Percentiles rank a stretch among this genome's conserved stretches.
Conservation (phyloP, 306 rosid genomes). For the Erythrophleum fordii region DNA sequence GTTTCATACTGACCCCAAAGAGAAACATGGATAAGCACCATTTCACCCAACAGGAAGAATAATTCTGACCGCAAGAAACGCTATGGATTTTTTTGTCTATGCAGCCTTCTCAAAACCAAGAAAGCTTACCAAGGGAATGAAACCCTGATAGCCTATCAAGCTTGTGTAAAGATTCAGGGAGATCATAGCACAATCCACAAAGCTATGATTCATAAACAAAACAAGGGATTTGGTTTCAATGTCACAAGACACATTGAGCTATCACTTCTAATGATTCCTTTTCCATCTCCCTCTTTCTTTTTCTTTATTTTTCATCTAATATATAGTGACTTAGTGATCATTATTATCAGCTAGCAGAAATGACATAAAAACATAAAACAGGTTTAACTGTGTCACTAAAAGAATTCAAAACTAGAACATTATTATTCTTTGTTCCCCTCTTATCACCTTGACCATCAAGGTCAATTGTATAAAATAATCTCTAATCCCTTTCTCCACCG, state of each 20-base stretch:
- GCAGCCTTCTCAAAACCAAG: background rate
- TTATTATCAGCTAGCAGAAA: background rate
- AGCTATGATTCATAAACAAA: background rate
- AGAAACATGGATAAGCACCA: background rate
- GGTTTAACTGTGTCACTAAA: background rate
- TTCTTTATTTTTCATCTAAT: background rate
- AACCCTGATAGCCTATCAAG: background rate
- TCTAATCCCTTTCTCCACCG: background rate
- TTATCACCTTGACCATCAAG: background rate
- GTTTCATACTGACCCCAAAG: background rate
- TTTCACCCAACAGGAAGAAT: background rate
- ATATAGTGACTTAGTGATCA: background rate
- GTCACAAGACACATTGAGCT: background rate
- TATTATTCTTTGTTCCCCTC: background rate
- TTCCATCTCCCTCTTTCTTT: background rate
- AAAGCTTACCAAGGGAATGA: background rate
- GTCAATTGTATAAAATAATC: background rate
- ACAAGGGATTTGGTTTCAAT: background rate
- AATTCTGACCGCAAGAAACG: background rate
- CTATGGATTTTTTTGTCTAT: background rate
- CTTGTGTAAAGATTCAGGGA: background rate
- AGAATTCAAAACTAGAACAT: background rate
- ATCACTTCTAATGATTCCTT: background rate
- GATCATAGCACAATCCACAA: background rate
- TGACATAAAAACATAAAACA: background rate